phyloP scores from a whole-genome alignment of 2,329 filamentous ascomycete species.

The Trichoderma simmonsii region DNA sequence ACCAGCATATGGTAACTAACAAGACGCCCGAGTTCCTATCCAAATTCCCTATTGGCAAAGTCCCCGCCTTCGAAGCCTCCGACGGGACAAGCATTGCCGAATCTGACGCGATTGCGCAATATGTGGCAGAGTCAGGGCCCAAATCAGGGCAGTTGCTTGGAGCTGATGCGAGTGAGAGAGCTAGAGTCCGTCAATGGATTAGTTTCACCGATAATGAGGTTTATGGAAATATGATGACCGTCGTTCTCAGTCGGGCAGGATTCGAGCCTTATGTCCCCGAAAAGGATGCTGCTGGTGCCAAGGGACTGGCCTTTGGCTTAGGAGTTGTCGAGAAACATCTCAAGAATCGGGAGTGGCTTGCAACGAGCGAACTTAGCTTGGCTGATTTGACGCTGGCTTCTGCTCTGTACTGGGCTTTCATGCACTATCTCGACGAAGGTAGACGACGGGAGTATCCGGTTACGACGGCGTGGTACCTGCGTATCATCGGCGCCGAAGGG shows the following conservation, averaged over 20 bases:
- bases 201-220: background rate
- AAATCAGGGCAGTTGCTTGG: background rate
- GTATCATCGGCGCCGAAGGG: background rate
- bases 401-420: background rate
- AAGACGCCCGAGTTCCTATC: background rate
- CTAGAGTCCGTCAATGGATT: background rate
- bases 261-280: background rate
- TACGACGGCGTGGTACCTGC: background rate
- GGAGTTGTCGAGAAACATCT: background rate
- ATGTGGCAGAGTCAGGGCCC: background rate
- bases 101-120: background rate
- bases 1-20: background rate
- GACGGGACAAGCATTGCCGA: background rate
- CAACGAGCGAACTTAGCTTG: background rate
- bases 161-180: background rate
- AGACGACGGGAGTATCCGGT: background rate
- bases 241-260: background rate
- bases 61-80: background rate
- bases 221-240: background rate
- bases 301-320: background rate
- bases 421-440: background rate
- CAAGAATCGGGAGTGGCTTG: background rate
- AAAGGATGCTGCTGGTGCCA: background rate
- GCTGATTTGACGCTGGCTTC: background rate
- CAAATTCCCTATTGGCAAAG: background rate